Evolutionary conservation across 2,329 filamentous ascomycete genomes (phyloP).

Genomic region (Cladorrhinum sp.): DNA sequence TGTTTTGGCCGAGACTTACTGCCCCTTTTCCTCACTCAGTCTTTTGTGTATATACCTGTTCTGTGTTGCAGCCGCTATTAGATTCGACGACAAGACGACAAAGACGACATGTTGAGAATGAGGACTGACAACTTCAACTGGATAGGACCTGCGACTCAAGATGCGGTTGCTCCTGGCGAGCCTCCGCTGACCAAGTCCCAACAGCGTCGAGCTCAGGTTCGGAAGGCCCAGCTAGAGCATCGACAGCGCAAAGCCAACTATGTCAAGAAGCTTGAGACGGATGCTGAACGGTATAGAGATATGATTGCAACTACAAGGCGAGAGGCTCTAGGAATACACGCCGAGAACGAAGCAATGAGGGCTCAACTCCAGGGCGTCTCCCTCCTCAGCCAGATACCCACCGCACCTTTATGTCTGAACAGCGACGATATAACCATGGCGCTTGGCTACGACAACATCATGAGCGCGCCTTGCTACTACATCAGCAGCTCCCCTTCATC

Average conservation of each 20-base stretch:
- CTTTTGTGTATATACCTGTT: neutral
- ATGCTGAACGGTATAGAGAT: constrained; percentile 46
- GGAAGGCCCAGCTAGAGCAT: constrained; percentile 53
- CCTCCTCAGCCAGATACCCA: constrained; percentile 34
- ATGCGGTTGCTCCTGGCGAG: constrained; percentile 7
- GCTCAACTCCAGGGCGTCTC: constrained; percentile 6
- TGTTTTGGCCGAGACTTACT: neutral
- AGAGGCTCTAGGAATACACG: constrained; percentile 37
- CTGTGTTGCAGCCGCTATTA: too few species aligned
- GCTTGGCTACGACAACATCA: constrained; percentile 40
- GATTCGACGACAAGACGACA: too few species aligned
- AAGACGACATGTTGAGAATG: neutral
- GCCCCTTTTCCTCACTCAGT: too few species aligned
- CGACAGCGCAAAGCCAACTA: constrained; percentile 56
- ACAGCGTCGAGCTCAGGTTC: constrained; percentile 49
- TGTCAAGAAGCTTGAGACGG: constrained; percentile 51
- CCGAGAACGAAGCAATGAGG: constrained; percentile 40
- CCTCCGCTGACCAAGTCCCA: constrained; percentile 41
- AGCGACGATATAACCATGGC: constrained; percentile 39
- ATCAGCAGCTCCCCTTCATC: constrained; percentile 31
- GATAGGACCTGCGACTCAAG: constrained; percentile 7
- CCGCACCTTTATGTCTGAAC: constrained; percentile 18
- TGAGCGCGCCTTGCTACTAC: constrained; percentile 44
- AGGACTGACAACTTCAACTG: neutral
- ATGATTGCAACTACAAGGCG: constrained; percentile 42